phyloP scores from a whole-genome alignment of 2,329 filamentous ascomycete species.

The Botryotinia calthae region DNA sequence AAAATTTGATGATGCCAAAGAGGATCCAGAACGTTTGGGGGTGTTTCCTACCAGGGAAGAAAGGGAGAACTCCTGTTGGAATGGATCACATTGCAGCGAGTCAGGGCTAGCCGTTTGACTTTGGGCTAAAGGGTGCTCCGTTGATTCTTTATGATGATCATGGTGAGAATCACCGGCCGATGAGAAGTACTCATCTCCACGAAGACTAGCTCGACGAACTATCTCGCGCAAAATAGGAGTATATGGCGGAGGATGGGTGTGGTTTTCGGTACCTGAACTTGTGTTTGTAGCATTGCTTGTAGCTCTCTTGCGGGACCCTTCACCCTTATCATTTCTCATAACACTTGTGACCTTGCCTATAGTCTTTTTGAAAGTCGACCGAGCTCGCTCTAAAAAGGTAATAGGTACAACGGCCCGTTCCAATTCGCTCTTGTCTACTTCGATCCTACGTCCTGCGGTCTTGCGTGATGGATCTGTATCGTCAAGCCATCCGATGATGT shows the following conservation, averaged over 20 bases:
- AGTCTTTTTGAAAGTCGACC: slow-evolving; percentile 71
- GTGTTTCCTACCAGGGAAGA: slow-evolving; percentile 12
- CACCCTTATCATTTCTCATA: slow-evolving; percentile 50
- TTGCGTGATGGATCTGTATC: slow-evolving; percentile 83
- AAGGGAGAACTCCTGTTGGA: slow-evolving; percentile 9
- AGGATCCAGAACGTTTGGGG: slow-evolving; percentile 15
- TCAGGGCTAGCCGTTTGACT: slow-evolving; percentile 14
- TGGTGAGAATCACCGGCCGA: slow-evolving; percentile 41
- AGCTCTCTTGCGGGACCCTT: slow-evolving; percentile 56
- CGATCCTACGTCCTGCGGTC: slow-evolving; percentile 78
- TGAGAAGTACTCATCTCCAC: slow-evolving; percentile 58
- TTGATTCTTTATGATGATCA: slow-evolving; percentile 41
- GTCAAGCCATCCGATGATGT: slow-evolving; percentile 81
- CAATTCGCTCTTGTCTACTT: slow-evolving; percentile 88
- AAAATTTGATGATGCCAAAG: slow-evolving; percentile 41
- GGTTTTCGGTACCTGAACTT: slow-evolving; percentile 60
- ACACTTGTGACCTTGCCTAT: slow-evolving; percentile 57
- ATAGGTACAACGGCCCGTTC: slow-evolving; percentile 87
- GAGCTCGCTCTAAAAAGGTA: slow-evolving; percentile 79
- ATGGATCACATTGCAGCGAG: background rate
- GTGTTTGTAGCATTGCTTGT: slow-evolving; percentile 60
- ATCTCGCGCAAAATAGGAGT: slow-evolving; percentile 39
- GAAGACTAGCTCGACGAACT: slow-evolving; percentile 53
- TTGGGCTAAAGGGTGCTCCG: slow-evolving; percentile 68
- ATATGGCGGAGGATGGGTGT: slow-evolving; percentile 45